Base-by-base conservation (phyloP, 2,329 filamentous ascomycete genomes). In the Aureobasidium sp. region DNA sequence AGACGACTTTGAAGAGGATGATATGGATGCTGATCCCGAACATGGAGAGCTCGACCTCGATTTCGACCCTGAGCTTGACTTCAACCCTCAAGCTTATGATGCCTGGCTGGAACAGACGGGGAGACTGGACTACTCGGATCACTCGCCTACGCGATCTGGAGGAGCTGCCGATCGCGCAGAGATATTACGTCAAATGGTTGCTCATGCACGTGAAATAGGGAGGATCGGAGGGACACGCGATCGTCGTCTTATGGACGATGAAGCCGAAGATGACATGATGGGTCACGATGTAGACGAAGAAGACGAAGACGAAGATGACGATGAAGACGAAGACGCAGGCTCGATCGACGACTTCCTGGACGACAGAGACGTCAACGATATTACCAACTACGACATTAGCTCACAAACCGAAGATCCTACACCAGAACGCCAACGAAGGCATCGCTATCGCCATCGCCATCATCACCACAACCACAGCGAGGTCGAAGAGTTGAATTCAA, bases 1-100 rank as follows among this genome's bases (percentile, higher is more conserved):
- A 10, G 72, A 74, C 39, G 68, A 79, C 67, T 69, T 77, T 66
- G 77, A 81, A 32, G 76, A 74, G 17, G 72, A 74, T 32, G 70
- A 72, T 52, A 71, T 72, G 37, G 74, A 75, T 26, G 63, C 55
- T 46, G 39, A 41, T 55, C 15, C 41, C 27, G 56, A 39, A 26
- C 32, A 36, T 48, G 55, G 55, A 27, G 55, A 41, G 46, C 55
- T 51, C 39, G 64, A 37, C 12, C 15, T 37, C 15, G 34, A 34
- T 10, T 2, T 2, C 2, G 32, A 10, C 9, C 9, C 2, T 34
- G 32, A 52, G 47, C 32, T 32, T 5, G 44, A 62, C 26, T 42
- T 62, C 20, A 26, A 23, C 5, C 37, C 41, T 36, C 42, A 55
- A 34, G 47, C 23, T n/a, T 37, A 52, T 26, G 42, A 34, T 29